Evolutionary conservation across 805 yeast genomes (phyloP).

Genomic region (Candida oleophila): DNA sequence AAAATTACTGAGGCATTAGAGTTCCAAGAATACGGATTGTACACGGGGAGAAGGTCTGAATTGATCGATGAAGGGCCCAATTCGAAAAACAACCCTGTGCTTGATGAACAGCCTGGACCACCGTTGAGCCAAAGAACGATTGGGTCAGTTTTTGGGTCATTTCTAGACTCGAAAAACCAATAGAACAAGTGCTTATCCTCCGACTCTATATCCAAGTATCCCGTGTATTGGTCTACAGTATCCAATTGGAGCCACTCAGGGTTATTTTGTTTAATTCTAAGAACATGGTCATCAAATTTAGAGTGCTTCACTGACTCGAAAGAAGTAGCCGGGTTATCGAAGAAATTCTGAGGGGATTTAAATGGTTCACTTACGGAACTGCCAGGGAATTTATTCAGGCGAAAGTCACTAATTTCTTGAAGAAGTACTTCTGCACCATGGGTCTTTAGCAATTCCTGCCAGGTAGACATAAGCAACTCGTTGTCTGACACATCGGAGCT

Average conservation of each 20-base stretch:
- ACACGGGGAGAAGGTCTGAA: slow-evolving; percentile 62
- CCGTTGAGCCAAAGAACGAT: slow-evolving; percentile 91
- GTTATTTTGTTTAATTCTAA: slow-evolving; percentile 29
- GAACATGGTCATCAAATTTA: slow-evolving; percentile 13
- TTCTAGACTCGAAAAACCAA: slow-evolving; percentile 92
- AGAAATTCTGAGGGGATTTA: not conserved
- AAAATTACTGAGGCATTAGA: slow-evolving; percentile 85
- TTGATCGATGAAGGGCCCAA: slow-evolving; percentile 84
- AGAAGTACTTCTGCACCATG: not conserved
- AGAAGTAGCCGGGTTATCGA: not conserved
- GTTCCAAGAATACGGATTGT: slow-evolving; percentile 90
- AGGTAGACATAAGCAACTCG: not conserved
- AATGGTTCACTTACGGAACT: not conserved
- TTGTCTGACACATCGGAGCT: not conserved
- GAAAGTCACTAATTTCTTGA: not conserved
- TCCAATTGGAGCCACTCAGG: slow-evolving; percentile 39
- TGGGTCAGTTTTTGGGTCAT: slow-evolving; percentile 84
- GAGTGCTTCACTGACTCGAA: not conserved
- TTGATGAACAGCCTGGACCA: slow-evolving; percentile 94
- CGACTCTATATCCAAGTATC: slow-evolving; percentile 35
- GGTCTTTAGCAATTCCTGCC: not conserved
- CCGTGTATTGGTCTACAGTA: slow-evolving; percentile 36
- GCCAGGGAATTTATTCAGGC: not conserved
- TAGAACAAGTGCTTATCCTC: slow-evolving; percentile 77
- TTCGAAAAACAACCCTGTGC: slow-evolving; percentile 88